These are phyloP conservation scores for Globisporangium emineosum DNA, from an alignment of 352 stramenopile genomes.

Conservation along the genomic window DNA sequence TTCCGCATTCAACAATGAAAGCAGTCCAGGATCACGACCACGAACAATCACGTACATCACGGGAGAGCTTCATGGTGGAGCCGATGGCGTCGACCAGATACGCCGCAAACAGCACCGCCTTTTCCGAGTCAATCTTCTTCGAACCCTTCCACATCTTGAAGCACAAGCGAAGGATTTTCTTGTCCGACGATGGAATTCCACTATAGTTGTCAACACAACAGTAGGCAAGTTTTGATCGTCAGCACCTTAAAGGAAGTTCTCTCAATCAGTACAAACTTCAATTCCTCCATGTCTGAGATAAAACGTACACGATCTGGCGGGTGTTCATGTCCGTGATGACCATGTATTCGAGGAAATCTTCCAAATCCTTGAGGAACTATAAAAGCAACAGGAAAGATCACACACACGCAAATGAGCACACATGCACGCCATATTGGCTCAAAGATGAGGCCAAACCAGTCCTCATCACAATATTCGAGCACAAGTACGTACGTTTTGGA, in stretches of 20 bases:
- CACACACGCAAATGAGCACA: background rate
- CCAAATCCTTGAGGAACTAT: conserved; percentile 59
- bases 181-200: conserved; percentile 63
- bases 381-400: background rate
- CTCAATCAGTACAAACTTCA: background rate
- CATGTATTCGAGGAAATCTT: conserved; percentile 69
- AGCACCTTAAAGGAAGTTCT: background rate
- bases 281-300: background rate
- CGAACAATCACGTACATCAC: conserved; percentile 40
- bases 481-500: conserved; percentile 32
- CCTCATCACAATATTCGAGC: background rate
- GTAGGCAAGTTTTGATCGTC: background rate
- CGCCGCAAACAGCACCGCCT: conserved; percentile 42
- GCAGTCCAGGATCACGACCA: no score
- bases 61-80: conserved; percentile 73
- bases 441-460: background rate
- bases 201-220: conserved; percentile 23
- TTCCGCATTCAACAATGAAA: background rate
- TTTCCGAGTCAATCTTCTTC: conserved; percentile 56
- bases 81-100: conserved; percentile 62
- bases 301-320: conserved; percentile 47
- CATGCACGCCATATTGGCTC: background rate
- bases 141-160: conserved; percentile 64
- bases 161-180: conserved; percentile 50
- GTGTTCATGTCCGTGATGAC: conserved; percentile 82